Conservation (phyloP, 1,139 yeast genomes). For the Hanseniaspora gamundiae region DNA sequence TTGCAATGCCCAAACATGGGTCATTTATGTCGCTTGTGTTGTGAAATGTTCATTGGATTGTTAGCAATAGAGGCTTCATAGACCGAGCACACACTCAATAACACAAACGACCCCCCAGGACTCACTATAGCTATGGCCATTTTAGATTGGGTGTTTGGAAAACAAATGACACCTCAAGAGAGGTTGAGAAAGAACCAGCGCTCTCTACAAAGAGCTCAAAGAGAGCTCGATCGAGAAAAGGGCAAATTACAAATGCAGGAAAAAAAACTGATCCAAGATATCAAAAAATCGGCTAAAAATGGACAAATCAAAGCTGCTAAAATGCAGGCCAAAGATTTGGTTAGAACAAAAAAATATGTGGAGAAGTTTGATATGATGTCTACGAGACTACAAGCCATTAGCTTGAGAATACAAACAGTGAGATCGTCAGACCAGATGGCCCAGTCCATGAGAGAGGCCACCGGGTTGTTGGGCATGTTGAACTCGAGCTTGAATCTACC, state of each 20-base stretch:
- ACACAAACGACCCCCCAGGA: background rate
- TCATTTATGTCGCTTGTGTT: too few relatives aligned
- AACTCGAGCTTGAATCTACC: slow-evolving; percentile 85
- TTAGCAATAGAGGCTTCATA: background rate
- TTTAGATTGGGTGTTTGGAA: slow-evolving; percentile 94
- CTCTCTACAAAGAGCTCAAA: slow-evolving; percentile 83
- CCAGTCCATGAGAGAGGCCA: slow-evolving; percentile 90
- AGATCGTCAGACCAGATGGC: slow-evolving; percentile 95
- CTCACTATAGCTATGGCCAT: slow-evolving; percentile 34
- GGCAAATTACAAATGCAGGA: slow-evolving; percentile 81
- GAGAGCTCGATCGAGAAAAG: slow-evolving; percentile 84
- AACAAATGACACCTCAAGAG: slow-evolving; percentile 88
- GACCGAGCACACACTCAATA: background rate
- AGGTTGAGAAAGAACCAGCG: slow-evolving; percentile 89
- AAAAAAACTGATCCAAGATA: slow-evolving; percentile 72
- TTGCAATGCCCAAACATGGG: too few relatives aligned
- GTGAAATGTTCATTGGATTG: too few relatives aligned
- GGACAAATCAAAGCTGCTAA: slow-evolving; percentile 86
- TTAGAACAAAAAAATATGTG: slow-evolving; percentile 70
- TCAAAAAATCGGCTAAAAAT: slow-evolving; percentile 79
- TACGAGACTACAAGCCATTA: slow-evolving; percentile 89
- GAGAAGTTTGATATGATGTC: slow-evolving; percentile 89
- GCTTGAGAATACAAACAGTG: slow-evolving; percentile 80
- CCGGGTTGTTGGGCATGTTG: slow-evolving; percentile 73
- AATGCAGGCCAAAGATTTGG: slow-evolving; percentile 90